Percentiles rank a stretch among this genome's conserved stretches.
phyloP scores from a whole-genome alignment of 2,329 filamentous ascomycete genomes.

The Colletotrichum horii region DNA sequence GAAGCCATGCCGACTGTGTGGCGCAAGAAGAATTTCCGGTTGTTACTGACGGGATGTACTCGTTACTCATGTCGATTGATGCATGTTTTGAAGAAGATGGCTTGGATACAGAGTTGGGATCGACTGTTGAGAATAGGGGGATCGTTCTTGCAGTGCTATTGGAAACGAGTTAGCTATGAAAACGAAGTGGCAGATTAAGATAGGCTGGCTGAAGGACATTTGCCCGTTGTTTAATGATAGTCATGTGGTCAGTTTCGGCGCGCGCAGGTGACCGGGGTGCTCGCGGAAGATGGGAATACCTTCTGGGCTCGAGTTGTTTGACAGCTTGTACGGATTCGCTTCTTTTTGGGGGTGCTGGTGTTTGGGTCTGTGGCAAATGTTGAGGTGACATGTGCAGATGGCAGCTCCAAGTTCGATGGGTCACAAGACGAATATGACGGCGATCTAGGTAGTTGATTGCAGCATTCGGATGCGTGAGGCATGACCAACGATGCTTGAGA shows the following conservation, averaged over 20 bases:
- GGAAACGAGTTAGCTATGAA: not conserved
- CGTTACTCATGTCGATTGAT: not conserved
- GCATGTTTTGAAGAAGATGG: not conserved
- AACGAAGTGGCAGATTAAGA: not conserved
- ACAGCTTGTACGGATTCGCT: not conserved
- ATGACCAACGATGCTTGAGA: not conserved
- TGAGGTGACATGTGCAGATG: not conserved
- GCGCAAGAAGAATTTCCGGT: not conserved
- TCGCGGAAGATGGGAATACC: not conserved
- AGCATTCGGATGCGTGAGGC: not conserved
- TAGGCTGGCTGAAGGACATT: not conserved
- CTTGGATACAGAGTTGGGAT: not conserved
- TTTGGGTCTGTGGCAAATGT: not conserved
- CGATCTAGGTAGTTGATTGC: not conserved
- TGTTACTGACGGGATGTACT: not conserved
- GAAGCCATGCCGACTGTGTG: slow-evolving; percentile 44
- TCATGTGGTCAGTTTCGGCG: not conserved
- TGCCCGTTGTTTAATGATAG: not conserved
- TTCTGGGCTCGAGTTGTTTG: not conserved
- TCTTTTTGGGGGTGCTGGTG: not conserved
- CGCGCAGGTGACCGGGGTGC: slow-evolving; percentile 4
- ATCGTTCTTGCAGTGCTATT: not conserved
- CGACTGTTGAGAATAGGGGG: not conserved
- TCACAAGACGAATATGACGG: not conserved
- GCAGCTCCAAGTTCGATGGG: not conserved